Percentiles rank a stretch among this genome's conserved stretches.
These are phyloP conservation scores for Xylaria sp. DNA, from an alignment of 2,329 filamentous ascomycete species.

Conservation along the genomic window DNA sequence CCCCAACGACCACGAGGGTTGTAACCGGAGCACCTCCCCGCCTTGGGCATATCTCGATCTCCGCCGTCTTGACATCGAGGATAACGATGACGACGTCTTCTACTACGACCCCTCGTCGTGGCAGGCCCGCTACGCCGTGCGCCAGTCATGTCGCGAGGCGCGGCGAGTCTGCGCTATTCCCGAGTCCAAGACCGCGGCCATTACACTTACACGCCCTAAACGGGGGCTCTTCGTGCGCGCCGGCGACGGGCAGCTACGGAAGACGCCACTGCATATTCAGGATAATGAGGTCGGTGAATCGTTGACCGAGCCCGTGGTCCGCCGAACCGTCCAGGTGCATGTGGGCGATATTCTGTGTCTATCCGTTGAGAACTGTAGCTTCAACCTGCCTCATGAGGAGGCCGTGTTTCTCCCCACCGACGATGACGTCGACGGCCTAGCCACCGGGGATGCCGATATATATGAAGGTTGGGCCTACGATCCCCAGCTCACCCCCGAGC, in stretches of 20 bases:
- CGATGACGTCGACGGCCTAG: conserved; percentile 13
- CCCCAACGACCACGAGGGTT: conserved; percentile 47
- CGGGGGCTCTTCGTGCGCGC: conserved; percentile 46
- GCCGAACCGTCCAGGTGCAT: conserved; percentile 41
- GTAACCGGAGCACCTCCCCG: conserved; percentile 47
- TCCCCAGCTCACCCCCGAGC: conserved; percentile 41
- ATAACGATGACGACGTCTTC: conserved; percentile 43
- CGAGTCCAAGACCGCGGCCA: conserved; percentile 30
- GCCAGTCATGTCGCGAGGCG: conserved; percentile 45
- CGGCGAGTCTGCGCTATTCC: conserved; percentile 42
- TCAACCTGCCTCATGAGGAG: conserved; percentile 48
- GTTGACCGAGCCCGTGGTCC: conserved; percentile 37
- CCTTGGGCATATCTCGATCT: conserved; percentile 47
- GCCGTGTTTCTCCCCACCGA: conserved; percentile 5
- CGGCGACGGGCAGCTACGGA: conserved; percentile 42
- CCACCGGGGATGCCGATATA: conserved; percentile 14
- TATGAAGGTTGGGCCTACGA: conserved; percentile 47
- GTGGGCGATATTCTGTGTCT: conserved; percentile 45
- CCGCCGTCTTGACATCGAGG: conserved; percentile 44
- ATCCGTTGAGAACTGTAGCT: conserved; percentile 50
- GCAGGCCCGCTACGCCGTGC: conserved; percentile 43
- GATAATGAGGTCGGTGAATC: background rate
- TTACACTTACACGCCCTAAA: conserved; percentile 45
- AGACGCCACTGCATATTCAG: conserved; percentile 31
- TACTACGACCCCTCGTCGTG: conserved; percentile 48